Evolutionary conservation across 2,329 filamentous ascomycete genomes (phyloP), one percentile per base, ranked within the genome.

Genomic region (Diatrype stigma): DNA sequence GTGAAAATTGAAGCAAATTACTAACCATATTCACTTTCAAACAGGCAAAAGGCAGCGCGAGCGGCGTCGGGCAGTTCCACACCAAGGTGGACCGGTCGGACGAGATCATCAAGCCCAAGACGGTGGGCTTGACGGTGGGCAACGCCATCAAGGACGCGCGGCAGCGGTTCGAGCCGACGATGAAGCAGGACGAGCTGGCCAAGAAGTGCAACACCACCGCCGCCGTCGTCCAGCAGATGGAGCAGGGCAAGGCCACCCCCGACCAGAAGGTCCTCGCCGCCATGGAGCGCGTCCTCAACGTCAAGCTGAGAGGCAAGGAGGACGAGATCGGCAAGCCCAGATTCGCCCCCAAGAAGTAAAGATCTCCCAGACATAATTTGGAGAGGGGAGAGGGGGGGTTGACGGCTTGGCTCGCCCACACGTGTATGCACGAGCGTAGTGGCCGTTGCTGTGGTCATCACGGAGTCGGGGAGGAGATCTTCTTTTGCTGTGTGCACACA

Each of bases 31-130:
- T 22, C 17, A 11, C 5, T 35, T 30, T 38, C n/a, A 6, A 14
- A 14, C 34, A 21, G 11, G 6, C 34, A 49, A 58, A 80, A 74
- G 68, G 77, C 57, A 73, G 77, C 64, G 78, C 77, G 66, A 75
- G 74, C 55, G 79, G 78, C 60, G 93, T 97, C 75, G 94, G 94
- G 63, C 94, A 99, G 76, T 92, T 90, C 69, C 81, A 97, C 59
- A 97, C 94, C 61, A 96, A 97, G 79, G 92, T 99, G 72, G 94
- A 97, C 80, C 92, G 93, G 62, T 86, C 85, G 69, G 92, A 97
- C 78, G 94, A 96, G 70, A 96, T 96, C 75, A 87, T 97, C 74
- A 96, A 96, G 78, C 92, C 91, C 67, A 96, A 96, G 77, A 95
- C 90, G 45, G 79, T 96, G 52, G 90, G 91, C 68, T 79, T 81